A percentile compares a stretch with the other conserved stretches of the same genome.
These are phyloP conservation scores for Metschnikowia reukaufii DNA, from an alignment of 805 yeast species.

Conservation along the genomic window DNA sequence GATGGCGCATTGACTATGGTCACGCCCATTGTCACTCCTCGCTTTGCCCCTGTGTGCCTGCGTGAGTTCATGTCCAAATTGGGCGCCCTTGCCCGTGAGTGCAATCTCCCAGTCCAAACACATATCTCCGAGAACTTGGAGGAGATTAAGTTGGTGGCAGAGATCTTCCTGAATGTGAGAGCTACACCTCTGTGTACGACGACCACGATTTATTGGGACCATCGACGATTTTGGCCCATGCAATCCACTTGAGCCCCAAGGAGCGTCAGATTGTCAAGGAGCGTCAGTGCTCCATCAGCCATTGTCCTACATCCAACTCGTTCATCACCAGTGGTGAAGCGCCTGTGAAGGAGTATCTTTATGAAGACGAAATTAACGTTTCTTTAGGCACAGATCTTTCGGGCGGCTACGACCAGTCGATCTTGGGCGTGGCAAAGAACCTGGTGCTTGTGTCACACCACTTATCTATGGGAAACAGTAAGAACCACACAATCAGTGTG, in stretches of 20 bases:
- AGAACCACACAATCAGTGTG: conserved; percentile 13
- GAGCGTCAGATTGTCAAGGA: conserved; percentile 60
- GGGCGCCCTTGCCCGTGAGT: conserved; percentile 52
- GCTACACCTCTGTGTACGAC: conserved; percentile 79
- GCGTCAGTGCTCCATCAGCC: conserved; percentile 72
- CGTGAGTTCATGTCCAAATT: conserved; percentile 59
- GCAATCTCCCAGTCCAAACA: conserved; percentile 74
- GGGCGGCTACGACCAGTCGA: conserved; percentile 44
- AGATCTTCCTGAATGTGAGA: conserved; percentile 64
- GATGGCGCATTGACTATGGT: conserved; percentile 42
- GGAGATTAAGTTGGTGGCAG: conserved; percentile 73
- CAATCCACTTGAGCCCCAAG: conserved; percentile 65
- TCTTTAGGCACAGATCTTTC: conserved; percentile 55
- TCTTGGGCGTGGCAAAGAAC: conserved; percentile 35
- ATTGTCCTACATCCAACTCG: conserved; percentile 91
- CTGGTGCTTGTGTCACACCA: conserved; percentile 43
- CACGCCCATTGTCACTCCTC: conserved; percentile 81
- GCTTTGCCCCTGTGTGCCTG: conserved; percentile 90
- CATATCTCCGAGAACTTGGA: conserved; percentile 80
- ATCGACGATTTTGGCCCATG: conserved; percentile 85
- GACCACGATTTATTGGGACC: conserved; percentile 56
- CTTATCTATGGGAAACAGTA: conserved; percentile 29
- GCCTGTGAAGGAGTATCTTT: conserved; percentile 56
- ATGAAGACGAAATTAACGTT: conserved; percentile 68
- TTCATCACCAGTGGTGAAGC: conserved; percentile 90